These are phyloP conservation scores for Elymus sibiricus DNA, from an alignment of 176 grass and related monocot species.

Conservation along the genomic window DNA sequence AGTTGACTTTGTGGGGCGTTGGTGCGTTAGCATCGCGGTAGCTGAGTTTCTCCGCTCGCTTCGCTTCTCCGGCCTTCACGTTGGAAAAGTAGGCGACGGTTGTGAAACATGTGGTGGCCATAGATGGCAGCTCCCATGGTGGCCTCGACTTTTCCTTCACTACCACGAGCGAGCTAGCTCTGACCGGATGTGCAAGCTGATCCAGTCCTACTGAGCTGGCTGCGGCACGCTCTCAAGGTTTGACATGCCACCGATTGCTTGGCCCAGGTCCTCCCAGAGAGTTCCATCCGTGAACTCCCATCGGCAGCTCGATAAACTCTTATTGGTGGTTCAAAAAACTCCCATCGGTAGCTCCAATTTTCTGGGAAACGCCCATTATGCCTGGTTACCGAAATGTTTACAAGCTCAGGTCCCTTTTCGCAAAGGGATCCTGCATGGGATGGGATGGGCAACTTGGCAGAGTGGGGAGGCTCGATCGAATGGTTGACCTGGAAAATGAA, in stretches of 20 bases:
- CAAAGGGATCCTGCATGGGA: not conserved
- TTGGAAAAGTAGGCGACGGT: not conserved
- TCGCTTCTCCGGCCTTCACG: not conserved
- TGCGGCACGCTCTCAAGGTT: not conserved
- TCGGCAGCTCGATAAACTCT: no score
- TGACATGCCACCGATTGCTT: not conserved
- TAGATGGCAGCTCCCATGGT: not conserved
- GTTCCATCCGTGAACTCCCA: not conserved
- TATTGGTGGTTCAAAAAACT: no score
- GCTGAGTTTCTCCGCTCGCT: not conserved
- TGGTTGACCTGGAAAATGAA: constrained; percentile 53
- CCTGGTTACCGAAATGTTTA: not conserved
- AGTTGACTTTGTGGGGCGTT: not conserved
- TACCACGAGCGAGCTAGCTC: not conserved
- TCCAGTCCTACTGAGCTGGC: not conserved
- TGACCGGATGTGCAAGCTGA: not conserved
- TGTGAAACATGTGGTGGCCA: not conserved
- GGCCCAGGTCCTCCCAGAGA: not conserved
- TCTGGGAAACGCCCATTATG: not conserved
- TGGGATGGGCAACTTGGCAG: not conserved
- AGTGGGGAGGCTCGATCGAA: constrained; percentile 30
- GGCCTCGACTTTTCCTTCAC: not conserved
- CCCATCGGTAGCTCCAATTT: not conserved
- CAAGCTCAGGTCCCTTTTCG: not conserved
- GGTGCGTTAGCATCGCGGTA: not conserved